These are phyloP conservation scores for Neurospora sp. DNA, from an alignment of 495 filamentous ascomycete species.

Conservation along the genomic window DNA sequence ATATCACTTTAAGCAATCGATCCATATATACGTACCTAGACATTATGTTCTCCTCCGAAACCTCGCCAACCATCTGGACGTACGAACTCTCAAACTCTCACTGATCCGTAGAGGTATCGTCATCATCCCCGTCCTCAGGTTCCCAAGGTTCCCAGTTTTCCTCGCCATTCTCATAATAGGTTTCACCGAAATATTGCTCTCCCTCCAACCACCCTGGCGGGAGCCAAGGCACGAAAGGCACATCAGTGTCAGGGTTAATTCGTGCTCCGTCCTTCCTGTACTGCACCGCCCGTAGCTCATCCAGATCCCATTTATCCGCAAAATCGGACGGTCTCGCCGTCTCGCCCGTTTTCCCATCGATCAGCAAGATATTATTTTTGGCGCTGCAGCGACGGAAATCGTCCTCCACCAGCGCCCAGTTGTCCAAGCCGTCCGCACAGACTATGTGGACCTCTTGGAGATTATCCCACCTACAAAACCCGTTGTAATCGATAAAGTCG, in stretches of 20 bases:
- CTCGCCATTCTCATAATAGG: background rate
- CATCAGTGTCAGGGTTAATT: background rate
- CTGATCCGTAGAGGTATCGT: too few species aligned
- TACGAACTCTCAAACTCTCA: too few species aligned
- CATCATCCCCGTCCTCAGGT: too few species aligned
- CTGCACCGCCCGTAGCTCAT: background rate
- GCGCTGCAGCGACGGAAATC: background rate
- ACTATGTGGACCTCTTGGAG: background rate
- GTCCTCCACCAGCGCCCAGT: background rate
- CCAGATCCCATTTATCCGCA: background rate
- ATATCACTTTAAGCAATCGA: too few species aligned
- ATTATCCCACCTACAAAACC: background rate
- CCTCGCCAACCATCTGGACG: too few species aligned
- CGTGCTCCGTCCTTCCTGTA: background rate
- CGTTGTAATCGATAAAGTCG: constrained; percentile 5
- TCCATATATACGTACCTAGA: too few species aligned
- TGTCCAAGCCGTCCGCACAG: background rate
- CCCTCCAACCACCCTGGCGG: background rate
- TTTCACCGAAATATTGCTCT: background rate
- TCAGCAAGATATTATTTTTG: background rate
- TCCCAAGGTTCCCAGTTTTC: background rate
- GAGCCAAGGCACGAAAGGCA: background rate
- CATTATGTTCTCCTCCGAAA: too few species aligned
- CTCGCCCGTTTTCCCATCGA: background rate
- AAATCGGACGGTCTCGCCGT: background rate